Percentiles rank a stretch among this genome's conserved stretches.
These are phyloP conservation scores for Ajuga chamaepitys DNA, from an alignment of 257 asterid genomes.

Conservation along the genomic window DNA sequence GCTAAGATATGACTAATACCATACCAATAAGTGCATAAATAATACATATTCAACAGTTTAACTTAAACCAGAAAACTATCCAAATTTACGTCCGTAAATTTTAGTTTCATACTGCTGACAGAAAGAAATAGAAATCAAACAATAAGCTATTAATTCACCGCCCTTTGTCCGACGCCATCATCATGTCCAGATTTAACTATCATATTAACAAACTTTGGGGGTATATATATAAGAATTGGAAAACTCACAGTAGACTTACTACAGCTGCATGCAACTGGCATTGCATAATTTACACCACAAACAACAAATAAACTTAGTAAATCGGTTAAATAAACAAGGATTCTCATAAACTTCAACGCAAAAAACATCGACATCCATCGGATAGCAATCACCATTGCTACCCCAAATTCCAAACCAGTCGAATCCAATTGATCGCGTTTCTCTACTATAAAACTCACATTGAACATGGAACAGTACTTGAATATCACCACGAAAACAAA, in stretches of 20 bases:
- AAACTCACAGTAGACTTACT: not conserved
- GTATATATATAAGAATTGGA: not conserved
- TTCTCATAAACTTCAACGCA: not conserved
- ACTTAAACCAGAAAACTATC: not conserved
- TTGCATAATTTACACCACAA: not conserved
- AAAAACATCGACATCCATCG: not conserved
- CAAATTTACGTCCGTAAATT: not conserved
- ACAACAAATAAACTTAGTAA: not conserved
- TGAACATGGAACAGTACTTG: not conserved
- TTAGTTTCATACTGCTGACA: too few relatives aligned
- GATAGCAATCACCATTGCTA: not conserved
- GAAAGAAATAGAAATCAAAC: too few relatives aligned
- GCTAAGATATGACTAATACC: not conserved
- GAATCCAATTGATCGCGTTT: not conserved
- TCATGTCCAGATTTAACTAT: too few relatives aligned
- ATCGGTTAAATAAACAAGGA: not conserved
- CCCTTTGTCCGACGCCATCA: too few relatives aligned
- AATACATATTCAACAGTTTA: not conserved
- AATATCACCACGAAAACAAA: not conserved
- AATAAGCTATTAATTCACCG: too few relatives aligned
- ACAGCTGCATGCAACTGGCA: slow-evolving; percentile 9
- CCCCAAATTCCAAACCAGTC: not conserved
- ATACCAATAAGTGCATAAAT: not conserved
- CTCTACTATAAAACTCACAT: not conserved
- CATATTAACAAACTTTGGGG: too few relatives aligned